A percentile compares a stretch with the other conserved stretches of the same genome.
These are phyloP conservation scores for Borovskyia barvae DNA, from an alignment of 208 protist species.

Conservation along the genomic window DNA sequence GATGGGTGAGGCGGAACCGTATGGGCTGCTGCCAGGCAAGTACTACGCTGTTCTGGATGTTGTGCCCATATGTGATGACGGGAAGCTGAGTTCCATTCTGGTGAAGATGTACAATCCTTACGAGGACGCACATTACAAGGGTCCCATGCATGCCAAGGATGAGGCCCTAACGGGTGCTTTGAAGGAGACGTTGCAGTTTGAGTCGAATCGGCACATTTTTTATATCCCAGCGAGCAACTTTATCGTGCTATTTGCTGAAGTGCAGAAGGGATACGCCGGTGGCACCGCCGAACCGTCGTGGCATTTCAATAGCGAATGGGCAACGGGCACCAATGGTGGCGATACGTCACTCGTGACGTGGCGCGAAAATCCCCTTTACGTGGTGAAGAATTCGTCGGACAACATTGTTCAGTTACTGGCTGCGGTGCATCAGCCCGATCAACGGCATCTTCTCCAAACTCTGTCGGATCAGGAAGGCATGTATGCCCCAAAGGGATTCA, in stretches of 20 bases:
- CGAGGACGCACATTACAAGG: conserved; percentile 37
- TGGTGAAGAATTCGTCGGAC: conserved; percentile 23
- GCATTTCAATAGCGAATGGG: conserved; percentile 71
- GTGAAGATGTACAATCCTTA: conserved; percentile 58
- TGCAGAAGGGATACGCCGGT: conserved; percentile 47
- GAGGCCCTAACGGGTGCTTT: conserved; percentile 35
- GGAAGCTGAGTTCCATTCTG: conserved; percentile 23
- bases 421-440: conserved; percentile 59
- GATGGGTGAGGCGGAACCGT: conserved; percentile 18
- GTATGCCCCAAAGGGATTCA: conserved; percentile 43
- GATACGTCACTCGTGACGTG: conserved; percentile 51
- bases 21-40: conserved; percentile 42
- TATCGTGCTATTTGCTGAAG: conserved; percentile 18
- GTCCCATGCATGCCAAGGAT: conserved; percentile 50
- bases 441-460: conserved; percentile 45
- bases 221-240: conserved; percentile 38
- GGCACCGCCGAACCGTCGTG: conserved; percentile 27
- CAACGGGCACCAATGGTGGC: conserved; percentile 38
- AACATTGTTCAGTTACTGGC: conserved; percentile 37
- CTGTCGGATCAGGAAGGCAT: conserved; percentile 23
- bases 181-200: conserved; percentile 15
- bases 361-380: conserved; percentile 63
- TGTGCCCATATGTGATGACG: conserved; percentile 15
- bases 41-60: conserved; percentile 51
- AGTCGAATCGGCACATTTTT: conserved; percentile 29